Evolutionary conservation across 176 grass and related monocot species (phyloP), one percentile per base, ranked within the genome.

Genomic region (Miscanthus lutarioriparius): DNA sequence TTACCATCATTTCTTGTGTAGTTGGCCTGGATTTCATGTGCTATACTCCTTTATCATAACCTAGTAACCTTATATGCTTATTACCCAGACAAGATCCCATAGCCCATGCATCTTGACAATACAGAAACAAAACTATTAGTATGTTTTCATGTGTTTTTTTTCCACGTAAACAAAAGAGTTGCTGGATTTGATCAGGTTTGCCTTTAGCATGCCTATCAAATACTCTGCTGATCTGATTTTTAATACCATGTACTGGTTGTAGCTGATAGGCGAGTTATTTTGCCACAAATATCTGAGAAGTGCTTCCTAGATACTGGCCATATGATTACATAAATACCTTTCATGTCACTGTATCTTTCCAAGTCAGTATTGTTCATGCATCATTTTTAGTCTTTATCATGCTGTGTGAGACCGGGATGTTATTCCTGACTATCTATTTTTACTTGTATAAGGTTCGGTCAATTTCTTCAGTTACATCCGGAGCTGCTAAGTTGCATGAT

Each of bases 381-480:
- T 35, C 15, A 62, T n/a, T 76, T 65, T 38, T 28, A 75, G 9
- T 53, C 45, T 73, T 26, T 47, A 36, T 25, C 0, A 12, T 77
- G 65, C 39, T 64, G 19, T 64, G 20, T 80, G 66, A 32, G 36
- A 82, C 20, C 2, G 26, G 9, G 15, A 67, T 86, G 25, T n/a
- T 58, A 26, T 58, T 78, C 59, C 56, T 87, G 74, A 87, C 33
- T 63, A 68, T 10, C 44, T 81, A 13, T 22, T 71, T 47, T 89
- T 85, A 64, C 37, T 25, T 49, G 36, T 82, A 6, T 74, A 43
- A 90, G 85, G 83, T 86, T 67, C 90, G 81, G 67, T 85, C 78
- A 78, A 75, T 89, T 67, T 67, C 85, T 87, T 67, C 47, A 58
- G 58, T 82, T 73, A 72, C 71, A 84, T 87, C 81, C 54, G 83